Conservation (phyloP, 2,329 filamentous ascomycete species). For the Colletotrichum orbiculare region DNA sequence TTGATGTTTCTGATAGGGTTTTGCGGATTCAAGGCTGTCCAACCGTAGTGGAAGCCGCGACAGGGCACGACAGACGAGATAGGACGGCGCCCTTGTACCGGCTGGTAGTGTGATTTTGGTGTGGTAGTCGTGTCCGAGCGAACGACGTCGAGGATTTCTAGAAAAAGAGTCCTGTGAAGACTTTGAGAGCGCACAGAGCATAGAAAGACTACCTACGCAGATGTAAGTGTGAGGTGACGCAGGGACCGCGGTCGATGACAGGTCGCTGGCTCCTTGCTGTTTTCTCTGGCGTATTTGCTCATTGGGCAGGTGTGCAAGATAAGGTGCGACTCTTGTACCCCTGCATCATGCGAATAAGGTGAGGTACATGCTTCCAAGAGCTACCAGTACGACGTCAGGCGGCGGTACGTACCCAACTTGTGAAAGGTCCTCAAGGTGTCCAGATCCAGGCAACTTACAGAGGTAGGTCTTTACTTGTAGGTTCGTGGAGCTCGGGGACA, state of each 20-base stretch:
- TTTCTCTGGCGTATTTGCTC: neutral
- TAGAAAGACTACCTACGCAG: neutral
- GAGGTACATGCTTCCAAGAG: conserved; percentile 8
- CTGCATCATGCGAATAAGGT: conserved; percentile 9
- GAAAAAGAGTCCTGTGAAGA: conserved; percentile 17
- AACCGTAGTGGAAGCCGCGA: neutral
- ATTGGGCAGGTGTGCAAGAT: conserved; percentile 21
- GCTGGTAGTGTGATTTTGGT: neutral
- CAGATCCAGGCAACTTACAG: neutral
- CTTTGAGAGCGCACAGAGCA: conserved; percentile 5
- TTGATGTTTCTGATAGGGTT: conserved; percentile 13
- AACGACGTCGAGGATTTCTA: conserved; percentile 16
- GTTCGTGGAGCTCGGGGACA: conserved; percentile 10
- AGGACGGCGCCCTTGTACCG: neutral
- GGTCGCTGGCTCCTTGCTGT: conserved; percentile 8
- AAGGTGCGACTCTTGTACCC: conserved; percentile 10
- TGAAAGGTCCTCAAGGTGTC: too few species aligned
- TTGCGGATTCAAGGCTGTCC: conserved; percentile 10
- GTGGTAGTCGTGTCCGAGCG: neutral
- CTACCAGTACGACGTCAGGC: neutral
- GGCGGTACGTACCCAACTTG: too few species aligned
- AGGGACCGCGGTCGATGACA: conserved; percentile 20
- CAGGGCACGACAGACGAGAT: conserved; percentile 17
- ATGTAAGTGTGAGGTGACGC: conserved; percentile 9
- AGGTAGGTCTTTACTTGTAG: neutral